Conservation (phyloP, 352 stramenopile species). For the Phytophthora fragariaefolia region DNA sequence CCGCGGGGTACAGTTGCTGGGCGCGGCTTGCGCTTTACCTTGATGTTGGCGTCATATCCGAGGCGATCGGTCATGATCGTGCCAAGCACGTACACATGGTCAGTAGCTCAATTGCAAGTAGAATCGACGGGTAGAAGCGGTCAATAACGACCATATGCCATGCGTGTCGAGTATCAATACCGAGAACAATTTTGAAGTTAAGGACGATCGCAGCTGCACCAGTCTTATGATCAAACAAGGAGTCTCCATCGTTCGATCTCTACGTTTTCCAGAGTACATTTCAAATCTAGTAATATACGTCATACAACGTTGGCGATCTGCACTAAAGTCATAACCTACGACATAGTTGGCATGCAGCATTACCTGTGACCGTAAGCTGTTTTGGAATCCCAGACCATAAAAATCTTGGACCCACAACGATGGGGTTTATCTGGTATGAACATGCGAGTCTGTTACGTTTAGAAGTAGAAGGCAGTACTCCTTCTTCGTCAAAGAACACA, state of each 20-base stretch:
- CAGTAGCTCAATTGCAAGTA: constrained; percentile 11
- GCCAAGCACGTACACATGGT: constrained; percentile 4
- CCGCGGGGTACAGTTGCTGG: not conserved
- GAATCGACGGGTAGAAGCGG: constrained; percentile 17
- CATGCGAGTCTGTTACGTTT: constrained; percentile 37
- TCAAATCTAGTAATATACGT: constrained; percentile 16
- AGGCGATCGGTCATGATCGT: constrained; percentile 11
- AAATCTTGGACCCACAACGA: constrained; percentile 23
- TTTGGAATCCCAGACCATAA: constrained; percentile 38
- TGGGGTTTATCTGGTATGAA: constrained; percentile 45
- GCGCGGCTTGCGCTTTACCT: not conserved
- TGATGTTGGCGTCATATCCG: not conserved
- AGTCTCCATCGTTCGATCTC: not conserved
- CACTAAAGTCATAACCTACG: constrained; percentile 11
- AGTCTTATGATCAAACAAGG: constrained; percentile 17
- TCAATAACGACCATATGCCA: too few species aligned
- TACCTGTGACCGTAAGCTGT: constrained; percentile 22
- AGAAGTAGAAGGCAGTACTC: constrained; percentile 32
- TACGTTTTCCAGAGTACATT: constrained; percentile 14
- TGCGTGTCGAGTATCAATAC: not conserved
- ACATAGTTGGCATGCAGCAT: constrained; percentile 1
- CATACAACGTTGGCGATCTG: too few species aligned
- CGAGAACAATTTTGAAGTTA: constrained; percentile 17
- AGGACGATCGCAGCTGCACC: constrained; percentile 8
- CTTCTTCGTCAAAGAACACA: constrained; percentile 41